Percentiles rank a stretch among this genome's conserved stretches.
phyloP scores from a whole-genome alignment of 2,329 filamentous ascomycete genomes.

The Botrytis galanthina region DNA sequence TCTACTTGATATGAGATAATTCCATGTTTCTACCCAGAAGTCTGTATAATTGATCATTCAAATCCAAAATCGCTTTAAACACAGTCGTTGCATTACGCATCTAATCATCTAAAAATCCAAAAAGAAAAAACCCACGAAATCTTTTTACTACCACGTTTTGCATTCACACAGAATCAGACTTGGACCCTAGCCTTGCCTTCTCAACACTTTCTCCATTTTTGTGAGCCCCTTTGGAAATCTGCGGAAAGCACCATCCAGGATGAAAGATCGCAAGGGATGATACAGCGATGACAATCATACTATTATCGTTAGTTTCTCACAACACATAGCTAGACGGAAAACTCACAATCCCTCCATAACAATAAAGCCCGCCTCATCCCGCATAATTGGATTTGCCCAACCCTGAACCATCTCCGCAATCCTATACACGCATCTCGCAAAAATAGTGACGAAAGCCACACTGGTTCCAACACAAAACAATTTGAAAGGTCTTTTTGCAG shows the following conservation, averaged over 20 bases:
- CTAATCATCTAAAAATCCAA: too few relatives aligned
- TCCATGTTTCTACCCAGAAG: rapidly evolving
- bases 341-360: constrained; percentile 54
- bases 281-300: constrained; percentile 49
- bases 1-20: not conserved
- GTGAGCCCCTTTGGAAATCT: not conserved
- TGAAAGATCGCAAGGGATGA: constrained; percentile 47
- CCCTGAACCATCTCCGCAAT: constrained; percentile 62
- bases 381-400: constrained; percentile 63
- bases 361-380: constrained; percentile 58
- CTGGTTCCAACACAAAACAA: constrained; percentile 26
- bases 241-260: constrained; percentile 37
- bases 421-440: constrained; percentile 32
- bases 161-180: not conserved
- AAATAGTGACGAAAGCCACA: constrained; percentile 26
- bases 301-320: constrained; percentile 6
- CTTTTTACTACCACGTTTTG: not conserved
- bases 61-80: not conserved
- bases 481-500: constrained; percentile 23
- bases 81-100: rapidly evolving
- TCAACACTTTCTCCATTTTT: not conserved
- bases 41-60: not conserved
- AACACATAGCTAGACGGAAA: not conserved
- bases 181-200: not conserved
- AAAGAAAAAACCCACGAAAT: not conserved